These are phyloP conservation scores for Aristolochia californica DNA, from an alignment of 164 flowering plant genomes.

Conservation along the genomic window DNA sequence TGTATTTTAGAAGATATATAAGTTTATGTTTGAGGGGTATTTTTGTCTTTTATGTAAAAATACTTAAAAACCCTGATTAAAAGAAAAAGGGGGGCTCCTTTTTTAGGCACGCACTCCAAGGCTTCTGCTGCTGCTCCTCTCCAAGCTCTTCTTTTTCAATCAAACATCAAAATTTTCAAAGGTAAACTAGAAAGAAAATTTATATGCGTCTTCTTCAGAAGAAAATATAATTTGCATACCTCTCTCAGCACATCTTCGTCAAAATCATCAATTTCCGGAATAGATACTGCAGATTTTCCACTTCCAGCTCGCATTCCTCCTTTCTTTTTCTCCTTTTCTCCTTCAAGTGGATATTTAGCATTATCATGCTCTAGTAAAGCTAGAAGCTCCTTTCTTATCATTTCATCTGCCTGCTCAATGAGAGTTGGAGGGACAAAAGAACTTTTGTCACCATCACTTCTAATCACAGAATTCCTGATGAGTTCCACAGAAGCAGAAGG, in stretches of 20 bases:
- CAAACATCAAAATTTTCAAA: no score
- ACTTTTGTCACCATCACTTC: slow-evolving; percentile 82
- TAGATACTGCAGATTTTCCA: slow-evolving; percentile 30
- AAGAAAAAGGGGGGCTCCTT: no score
- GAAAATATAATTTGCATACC: slow-evolving; percentile 26
- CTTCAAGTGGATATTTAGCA: slow-evolving; percentile 89
- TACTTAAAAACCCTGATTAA: no score
- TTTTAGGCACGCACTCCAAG: no score
- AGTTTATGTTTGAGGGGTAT: no score
- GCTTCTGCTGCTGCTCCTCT: no score
- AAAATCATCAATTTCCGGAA: slow-evolving; percentile 76
- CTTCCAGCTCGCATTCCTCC: slow-evolving; percentile 47
- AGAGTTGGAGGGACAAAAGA: slow-evolving; percentile 88
- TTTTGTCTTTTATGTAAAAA: no score
- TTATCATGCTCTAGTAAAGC: slow-evolving; percentile 84
- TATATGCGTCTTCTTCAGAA: no score
- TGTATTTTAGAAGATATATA: no score
- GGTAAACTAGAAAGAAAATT: no score
- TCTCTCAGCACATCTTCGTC: slow-evolving; percentile 61
- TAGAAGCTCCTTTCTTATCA: slow-evolving; percentile 77
- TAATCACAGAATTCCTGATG: slow-evolving; percentile 59
- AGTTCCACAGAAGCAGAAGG: slow-evolving; percentile 79
- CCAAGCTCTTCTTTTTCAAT: no score
- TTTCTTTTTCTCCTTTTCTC: slow-evolving; percentile 73
- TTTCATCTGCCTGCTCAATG: slow-evolving; percentile 93